Conservation (phyloP, 1,284 basidiomycete genomes). For the Naganishia liquefaciens region DNA sequence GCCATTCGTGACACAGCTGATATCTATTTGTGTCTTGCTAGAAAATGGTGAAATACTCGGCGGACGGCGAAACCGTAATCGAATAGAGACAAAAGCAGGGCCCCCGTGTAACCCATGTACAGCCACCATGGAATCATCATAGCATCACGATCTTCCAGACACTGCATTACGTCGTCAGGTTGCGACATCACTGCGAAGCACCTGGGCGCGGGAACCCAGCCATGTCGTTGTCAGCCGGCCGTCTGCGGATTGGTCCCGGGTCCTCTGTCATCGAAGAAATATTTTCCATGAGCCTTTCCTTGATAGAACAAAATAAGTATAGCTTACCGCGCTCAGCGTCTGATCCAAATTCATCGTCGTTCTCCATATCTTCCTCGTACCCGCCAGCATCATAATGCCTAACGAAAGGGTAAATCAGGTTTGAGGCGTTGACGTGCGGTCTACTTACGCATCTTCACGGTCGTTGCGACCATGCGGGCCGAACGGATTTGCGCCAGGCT, state of each 20-base stretch:
- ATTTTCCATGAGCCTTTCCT: not conserved
- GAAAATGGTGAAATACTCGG: conserved; percentile 34
- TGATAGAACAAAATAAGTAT: not conserved
- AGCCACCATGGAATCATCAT: no score
- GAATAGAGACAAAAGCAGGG: not conserved
- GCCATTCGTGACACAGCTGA: not conserved
- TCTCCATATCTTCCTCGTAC: conserved; percentile 59
- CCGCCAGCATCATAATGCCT: conserved; percentile 59
- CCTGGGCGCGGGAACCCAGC: conserved; percentile 20
- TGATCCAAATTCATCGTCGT: conserved; percentile 45
- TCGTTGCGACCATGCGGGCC: conserved; percentile 51
- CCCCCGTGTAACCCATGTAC: no score
- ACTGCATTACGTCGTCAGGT: not conserved
- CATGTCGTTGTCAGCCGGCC: conserved; percentile 2
- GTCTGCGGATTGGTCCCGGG: conserved; percentile 8
- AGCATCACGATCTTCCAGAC: no score
- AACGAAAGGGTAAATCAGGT: not conserved
- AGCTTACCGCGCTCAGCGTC: conserved; percentile 36
- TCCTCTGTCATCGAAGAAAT: not conserved
- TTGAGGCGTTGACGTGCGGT: not conserved
- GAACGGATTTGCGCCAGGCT: conserved; percentile 47
- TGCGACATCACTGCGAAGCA: not conserved
- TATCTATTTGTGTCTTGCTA: not conserved
- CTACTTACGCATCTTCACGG: conserved; percentile 47
- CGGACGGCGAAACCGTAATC: conserved; percentile 32